These are phyloP conservation scores for Dryas alaskensis DNA, from an alignment of 306 rosid species.

Conservation along the genomic window DNA sequence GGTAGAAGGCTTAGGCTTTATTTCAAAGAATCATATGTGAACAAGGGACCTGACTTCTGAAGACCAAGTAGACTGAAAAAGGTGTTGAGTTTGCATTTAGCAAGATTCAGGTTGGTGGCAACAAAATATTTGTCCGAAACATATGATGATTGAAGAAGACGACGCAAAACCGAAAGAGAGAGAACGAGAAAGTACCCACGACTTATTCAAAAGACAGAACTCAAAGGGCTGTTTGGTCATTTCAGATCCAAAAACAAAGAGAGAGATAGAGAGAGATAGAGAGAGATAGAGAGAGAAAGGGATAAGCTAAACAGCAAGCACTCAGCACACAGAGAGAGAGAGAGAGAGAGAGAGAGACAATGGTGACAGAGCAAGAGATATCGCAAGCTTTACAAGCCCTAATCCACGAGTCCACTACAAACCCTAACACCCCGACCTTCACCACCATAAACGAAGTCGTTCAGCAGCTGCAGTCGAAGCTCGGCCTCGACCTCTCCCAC, in stretches of 20 bases:
- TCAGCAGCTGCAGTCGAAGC: conserved; percentile 59
- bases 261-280: conserved; percentile 19
- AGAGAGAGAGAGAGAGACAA: conserved; percentile 22
- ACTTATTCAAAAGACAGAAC: not conserved
- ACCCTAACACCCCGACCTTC: conserved; percentile 36
- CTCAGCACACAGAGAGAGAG: conserved; percentile 19
- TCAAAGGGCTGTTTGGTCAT: conserved; percentile 23
- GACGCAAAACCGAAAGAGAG: too few species aligned
- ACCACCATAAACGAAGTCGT: conserved; percentile 57
- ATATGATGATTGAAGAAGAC: too few species aligned
- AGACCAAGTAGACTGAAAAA: too few species aligned
- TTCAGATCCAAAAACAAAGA: conserved; percentile 13
- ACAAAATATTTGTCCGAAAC: too few species aligned
- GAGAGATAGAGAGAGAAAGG: conserved; percentile 15
- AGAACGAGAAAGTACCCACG: too few species aligned
- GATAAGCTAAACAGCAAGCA: conserved; percentile 23
- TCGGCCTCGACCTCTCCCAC: conserved; percentile 61
- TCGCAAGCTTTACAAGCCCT: conserved; percentile 55
- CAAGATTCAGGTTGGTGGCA: too few species aligned
- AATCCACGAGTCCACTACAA: conserved; percentile 39
- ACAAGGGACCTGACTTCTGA: too few species aligned
- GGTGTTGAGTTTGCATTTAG: too few species aligned
- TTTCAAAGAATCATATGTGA: too few species aligned
- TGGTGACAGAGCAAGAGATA: conserved; percentile 73
- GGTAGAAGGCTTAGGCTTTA: too few species aligned